Conservation (phyloP, 345 rosid species). For the Salix arbutifolia region DNA sequence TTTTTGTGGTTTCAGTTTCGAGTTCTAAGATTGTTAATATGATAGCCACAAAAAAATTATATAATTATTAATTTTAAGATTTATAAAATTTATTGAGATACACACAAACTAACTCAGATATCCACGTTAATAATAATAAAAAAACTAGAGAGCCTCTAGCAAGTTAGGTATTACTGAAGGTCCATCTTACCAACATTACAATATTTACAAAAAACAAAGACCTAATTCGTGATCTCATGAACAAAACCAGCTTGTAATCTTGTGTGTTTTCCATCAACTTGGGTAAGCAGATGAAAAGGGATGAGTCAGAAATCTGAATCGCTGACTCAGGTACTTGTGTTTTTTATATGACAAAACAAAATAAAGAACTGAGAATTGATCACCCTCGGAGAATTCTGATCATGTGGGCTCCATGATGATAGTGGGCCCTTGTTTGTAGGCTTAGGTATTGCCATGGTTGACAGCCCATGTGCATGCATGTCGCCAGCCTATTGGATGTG, state of each 20-base stretch:
- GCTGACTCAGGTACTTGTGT: background rate
- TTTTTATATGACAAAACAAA: background rate
- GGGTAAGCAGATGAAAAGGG: background rate
- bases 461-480: background rate
- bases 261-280: background rate
- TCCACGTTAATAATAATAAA: no score
- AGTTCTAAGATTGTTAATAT: no score
- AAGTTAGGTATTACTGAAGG: background rate
- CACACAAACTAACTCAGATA: no score
- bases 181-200: background rate
- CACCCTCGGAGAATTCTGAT: background rate
- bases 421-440: background rate
- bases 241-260: background rate
- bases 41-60: no score
- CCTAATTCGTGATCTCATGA: background rate
- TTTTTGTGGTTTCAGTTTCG: no score
- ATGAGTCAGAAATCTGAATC: background rate
- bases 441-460: background rate
- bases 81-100: no score
- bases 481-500: background rate
- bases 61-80: no score
- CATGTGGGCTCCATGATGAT: background rate
- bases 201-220: background rate
- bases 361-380: background rate
- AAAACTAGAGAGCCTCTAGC: background rate